Percentiles rank a stretch among this genome's conserved stretches.
Conservation (phyloP, 106 monocot species). For the Allium cepa region DNA sequence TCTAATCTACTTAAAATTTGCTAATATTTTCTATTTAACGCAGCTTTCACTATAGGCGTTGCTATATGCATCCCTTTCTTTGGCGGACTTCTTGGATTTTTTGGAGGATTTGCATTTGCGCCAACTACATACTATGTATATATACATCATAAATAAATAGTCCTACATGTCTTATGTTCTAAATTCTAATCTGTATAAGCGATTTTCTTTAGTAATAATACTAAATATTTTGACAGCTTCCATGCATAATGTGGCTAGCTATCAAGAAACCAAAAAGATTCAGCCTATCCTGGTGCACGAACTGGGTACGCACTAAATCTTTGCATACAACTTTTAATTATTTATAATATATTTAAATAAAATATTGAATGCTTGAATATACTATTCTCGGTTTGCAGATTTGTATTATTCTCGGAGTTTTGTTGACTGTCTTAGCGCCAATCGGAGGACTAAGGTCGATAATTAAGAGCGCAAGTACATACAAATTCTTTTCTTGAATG, state of each 20-base stretch:
- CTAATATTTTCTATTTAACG: neutral
- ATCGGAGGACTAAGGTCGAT: constrained; percentile 28
- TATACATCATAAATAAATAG: neutral
- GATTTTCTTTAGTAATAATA: neutral
- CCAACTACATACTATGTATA: constrained; percentile 54
- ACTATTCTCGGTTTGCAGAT: constrained; percentile 7
- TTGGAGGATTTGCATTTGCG: constrained; percentile 55
- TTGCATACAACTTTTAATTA: neutral
- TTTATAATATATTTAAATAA: neutral
- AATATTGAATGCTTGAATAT: neutral
- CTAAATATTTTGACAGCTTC: constrained; percentile 25
- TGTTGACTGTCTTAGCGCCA: constrained; percentile 23
- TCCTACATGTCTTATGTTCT: neutral
- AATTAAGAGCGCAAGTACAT: constrained; percentile 8
- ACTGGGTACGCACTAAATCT: neutral
- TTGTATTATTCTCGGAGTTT: constrained; percentile 29
- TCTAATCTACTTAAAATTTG: neutral
- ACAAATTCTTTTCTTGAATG: constrained; percentile 21
- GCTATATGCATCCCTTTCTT: constrained; percentile 55
- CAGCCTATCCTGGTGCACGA: constrained; percentile 46
- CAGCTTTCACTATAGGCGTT: constrained; percentile 46
- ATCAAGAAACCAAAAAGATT: constrained; percentile 53
- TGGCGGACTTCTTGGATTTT: constrained; percentile 52
- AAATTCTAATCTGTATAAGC: neutral
- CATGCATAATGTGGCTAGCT: constrained; percentile 76